Percentiles rank a stretch among this genome's conserved stretches.
Evolutionary conservation across 768 basidiomycete genomes (phyloP).

Genomic region (Boletus pseudo-olivaceus): DNA sequence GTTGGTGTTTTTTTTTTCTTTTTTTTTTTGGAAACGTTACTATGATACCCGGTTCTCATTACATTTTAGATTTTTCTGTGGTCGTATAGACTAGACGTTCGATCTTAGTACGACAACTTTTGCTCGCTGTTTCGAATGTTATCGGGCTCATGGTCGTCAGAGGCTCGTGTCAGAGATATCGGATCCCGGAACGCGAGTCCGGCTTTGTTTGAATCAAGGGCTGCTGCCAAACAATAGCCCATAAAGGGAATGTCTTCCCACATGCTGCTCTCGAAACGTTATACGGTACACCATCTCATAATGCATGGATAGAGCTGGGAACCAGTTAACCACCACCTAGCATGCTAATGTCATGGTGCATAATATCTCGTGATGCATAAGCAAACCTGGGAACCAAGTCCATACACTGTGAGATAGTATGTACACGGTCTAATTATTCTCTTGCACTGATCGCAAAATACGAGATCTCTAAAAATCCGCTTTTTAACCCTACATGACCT

Average conservation of each 20-base stretch:
- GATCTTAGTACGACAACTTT: not conserved
- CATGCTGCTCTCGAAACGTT: too few species aligned
- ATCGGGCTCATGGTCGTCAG: not conserved
- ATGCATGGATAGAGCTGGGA: too few species aligned
- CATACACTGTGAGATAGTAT: too few species aligned
- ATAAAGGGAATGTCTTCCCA: slow-evolving; percentile 18
- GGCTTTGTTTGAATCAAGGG: slow-evolving; percentile 16
- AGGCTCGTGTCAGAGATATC: not conserved
- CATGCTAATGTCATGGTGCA: too few species aligned
- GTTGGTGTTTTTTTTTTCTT: not conserved
- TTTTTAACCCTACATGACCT: too few species aligned
- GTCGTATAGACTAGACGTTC: not conserved
- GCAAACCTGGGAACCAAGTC: too few species aligned
- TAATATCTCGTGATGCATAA: too few species aligned
- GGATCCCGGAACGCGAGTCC: not conserved
- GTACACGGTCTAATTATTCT: too few species aligned
- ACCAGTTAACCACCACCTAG: too few species aligned
- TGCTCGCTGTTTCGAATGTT: not conserved
- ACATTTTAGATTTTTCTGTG: not conserved
- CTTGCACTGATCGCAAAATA: too few species aligned
- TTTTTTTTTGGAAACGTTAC: not conserved
- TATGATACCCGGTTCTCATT: slow-evolving; percentile 10
- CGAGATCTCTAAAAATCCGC: too few species aligned
- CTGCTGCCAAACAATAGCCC: slow-evolving; percentile 10
- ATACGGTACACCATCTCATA: too few species aligned